These are phyloP conservation scores for Venturia carpophila DNA, from an alignment of 2,329 filamentous ascomycete species.

Conservation along the genomic window DNA sequence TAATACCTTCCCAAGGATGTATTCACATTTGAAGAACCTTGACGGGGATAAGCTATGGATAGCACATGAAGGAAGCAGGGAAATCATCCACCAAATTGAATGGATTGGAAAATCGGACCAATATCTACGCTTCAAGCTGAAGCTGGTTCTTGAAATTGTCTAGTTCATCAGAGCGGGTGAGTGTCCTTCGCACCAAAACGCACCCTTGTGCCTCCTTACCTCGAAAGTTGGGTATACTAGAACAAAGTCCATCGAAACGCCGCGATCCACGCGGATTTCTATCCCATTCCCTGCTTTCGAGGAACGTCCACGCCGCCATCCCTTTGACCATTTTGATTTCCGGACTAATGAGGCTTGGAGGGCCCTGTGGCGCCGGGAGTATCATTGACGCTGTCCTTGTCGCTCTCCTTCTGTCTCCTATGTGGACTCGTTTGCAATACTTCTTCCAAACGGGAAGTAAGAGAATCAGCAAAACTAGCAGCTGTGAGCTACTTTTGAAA, in stretches of 20 bases:
- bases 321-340: not conserved
- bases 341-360: not conserved
- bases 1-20: not conserved
- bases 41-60: not conserved
- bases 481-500: not conserved
- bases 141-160: not conserved
- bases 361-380: too few species aligned
- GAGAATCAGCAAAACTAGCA: too few species aligned
- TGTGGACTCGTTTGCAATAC: not conserved
- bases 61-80: not conserved
- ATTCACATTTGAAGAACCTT: not conserved
- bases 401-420: not conserved
- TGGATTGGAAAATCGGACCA: not conserved
- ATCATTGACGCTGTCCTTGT: not conserved
- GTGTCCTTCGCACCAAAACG: not conserved
- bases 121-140: not conserved
- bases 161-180: not conserved
- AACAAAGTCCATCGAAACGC: not conserved
- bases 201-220: not conserved
- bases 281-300: not conserved
- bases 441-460: not conserved
- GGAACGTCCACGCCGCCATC: not conserved
- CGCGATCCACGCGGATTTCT: not conserved
- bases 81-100: not conserved
- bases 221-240: constrained; percentile 2